These are phyloP conservation scores for Russula compacta DNA, from an alignment of 768 basidiomycete species.

Conservation along the genomic window DNA sequence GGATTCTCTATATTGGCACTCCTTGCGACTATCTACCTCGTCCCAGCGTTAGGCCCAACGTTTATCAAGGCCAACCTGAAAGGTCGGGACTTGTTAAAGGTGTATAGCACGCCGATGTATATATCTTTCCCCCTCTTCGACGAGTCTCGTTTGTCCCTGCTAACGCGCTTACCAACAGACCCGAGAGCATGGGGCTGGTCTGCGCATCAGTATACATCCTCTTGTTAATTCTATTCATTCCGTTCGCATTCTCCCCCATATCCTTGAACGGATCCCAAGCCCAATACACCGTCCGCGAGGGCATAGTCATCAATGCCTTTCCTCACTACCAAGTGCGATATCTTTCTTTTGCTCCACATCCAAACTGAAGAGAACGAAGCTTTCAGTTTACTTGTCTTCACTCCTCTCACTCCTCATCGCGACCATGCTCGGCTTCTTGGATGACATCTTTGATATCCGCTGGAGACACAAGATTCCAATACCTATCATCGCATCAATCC, in stretches of 20 bases:
- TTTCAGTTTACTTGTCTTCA: conserved; percentile 89
- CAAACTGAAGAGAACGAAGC: conserved; percentile 33
- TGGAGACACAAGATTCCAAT: conserved; percentile 98
- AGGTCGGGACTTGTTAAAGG: conserved; percentile 84
- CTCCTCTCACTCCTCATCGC: conserved; percentile 88
- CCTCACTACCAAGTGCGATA: conserved; percentile 67
- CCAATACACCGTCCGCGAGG: conserved; percentile 39
- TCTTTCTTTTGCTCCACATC: neutral
- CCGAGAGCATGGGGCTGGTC: conserved; percentile 89
- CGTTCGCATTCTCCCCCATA: conserved; percentile 83
- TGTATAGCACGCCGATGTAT: conserved; percentile 61
- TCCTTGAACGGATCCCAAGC: conserved; percentile 40
- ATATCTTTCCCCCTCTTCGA: conserved; percentile 22
- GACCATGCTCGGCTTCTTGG: conserved; percentile 89
- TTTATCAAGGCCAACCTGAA: conserved; percentile 78
- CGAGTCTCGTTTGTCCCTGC: neutral
- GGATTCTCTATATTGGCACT: conserved; percentile 84
- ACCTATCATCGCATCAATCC: conserved; percentile 91
- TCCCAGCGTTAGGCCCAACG: conserved; percentile 74
- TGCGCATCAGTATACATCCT: conserved; percentile 85
- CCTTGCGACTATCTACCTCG: conserved; percentile 59
- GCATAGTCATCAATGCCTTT: conserved; percentile 58
- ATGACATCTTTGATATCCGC: conserved; percentile 96
- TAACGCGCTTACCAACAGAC: conserved; percentile 38
- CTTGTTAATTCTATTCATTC: conserved; percentile 84